A percentile compares a stretch with the other conserved stretches of the same genome.
These are phyloP conservation scores for Termitomyces sp. DNA, from an alignment of 768 basidiomycete species.

Conservation along the genomic window DNA sequence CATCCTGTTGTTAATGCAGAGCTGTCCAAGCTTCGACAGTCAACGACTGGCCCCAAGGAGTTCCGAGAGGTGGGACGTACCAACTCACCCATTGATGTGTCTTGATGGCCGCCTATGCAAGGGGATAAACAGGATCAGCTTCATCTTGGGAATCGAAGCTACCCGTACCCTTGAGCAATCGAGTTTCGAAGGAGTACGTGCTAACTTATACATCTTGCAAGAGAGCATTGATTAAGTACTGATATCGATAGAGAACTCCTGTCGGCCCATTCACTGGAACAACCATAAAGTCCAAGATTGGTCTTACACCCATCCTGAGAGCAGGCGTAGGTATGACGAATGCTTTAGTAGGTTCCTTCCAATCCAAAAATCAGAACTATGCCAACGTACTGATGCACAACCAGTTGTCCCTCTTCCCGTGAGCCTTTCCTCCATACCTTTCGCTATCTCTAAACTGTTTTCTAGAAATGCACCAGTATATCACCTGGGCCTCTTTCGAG, in stretches of 20 bases:
- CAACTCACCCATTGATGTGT: not conserved
- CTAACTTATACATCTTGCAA: not conserved
- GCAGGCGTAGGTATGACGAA: slow-evolving; percentile 95
- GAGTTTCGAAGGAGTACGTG: slow-evolving; percentile 58
- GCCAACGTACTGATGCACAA: slow-evolving; percentile 1
- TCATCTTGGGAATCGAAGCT: slow-evolving; percentile 82
- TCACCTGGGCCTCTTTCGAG: slow-evolving; percentile 86
- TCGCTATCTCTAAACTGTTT: not conserved
- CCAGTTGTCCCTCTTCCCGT: slow-evolving; percentile 77
- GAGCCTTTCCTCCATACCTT: slow-evolving; percentile 21
- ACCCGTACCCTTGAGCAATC: slow-evolving; percentile 61
- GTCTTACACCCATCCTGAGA: slow-evolving; percentile 85
- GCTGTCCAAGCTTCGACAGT: slow-evolving; percentile 63
- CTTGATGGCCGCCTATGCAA: slow-evolving; percentile 21
- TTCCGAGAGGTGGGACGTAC: slow-evolving; percentile 61
- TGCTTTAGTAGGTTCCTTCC: slow-evolving; percentile 45
- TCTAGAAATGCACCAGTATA: slow-evolving; percentile 76
- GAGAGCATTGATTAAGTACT: not conserved
- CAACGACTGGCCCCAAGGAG: slow-evolving; percentile 59
- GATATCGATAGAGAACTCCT: slow-evolving; percentile 60
- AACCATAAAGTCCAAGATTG: slow-evolving; percentile 69
- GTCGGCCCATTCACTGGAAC: slow-evolving; percentile 76
- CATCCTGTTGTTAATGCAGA: slow-evolving; percentile 75
- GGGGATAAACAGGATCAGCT: slow-evolving; percentile 72
- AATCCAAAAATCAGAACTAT: not conserved